Evolutionary conservation across 1,284 basidiomycete genomes (phyloP), one percentile per base, ranked within the genome.

Genomic region (Cutaneotrichosporon dermatis): DNA sequence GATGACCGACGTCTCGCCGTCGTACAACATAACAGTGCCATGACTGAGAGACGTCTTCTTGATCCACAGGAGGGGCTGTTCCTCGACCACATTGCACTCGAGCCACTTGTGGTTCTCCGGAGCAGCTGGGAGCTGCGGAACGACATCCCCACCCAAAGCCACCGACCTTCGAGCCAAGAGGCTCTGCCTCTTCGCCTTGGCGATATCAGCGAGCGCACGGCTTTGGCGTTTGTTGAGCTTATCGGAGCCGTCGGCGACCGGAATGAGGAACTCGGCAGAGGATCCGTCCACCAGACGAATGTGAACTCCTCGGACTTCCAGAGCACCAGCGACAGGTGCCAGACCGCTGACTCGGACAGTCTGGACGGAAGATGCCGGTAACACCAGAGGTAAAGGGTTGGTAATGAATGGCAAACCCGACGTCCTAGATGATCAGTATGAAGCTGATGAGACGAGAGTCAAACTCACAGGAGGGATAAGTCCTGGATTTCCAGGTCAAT

Each of bases 11-110:
- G 79, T 85, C 80, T 99, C 95, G 46, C 95, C 95, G 56, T 95
- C 86, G 71, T 92, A 95, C 55, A 99, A 80, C 88, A 95, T 94
- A 35, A 97, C 80, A 1, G 92, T 90, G 2, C 91, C 91, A 69
- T 95, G 90, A 0, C 87, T 91, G 13, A 96, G 80, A 6, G 89
- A 90, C n/a, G 88, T 89, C 72, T 90, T 83, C 62, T 90, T 83
- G 69, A 96, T 88, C 57, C 89, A 84, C 55, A 98, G 79, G 37
- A 92, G 76, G 4, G 95, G 95, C 70, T 93, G 90, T 65, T 91
- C 86, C 3, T 88, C 86, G 8, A 94, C 85, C 13, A 97, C 88
- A 43, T 59, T 61, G 63, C 72, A 75, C 60, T 76, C 71, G 34
- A 78, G 57, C 68, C 70, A 78, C 39, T 62, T 54, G 10, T 53